These are phyloP conservation scores for Vaccinium vitisidaea DNA, from an alignment of 148 eudicot genomes.

Conservation along the genomic window DNA sequence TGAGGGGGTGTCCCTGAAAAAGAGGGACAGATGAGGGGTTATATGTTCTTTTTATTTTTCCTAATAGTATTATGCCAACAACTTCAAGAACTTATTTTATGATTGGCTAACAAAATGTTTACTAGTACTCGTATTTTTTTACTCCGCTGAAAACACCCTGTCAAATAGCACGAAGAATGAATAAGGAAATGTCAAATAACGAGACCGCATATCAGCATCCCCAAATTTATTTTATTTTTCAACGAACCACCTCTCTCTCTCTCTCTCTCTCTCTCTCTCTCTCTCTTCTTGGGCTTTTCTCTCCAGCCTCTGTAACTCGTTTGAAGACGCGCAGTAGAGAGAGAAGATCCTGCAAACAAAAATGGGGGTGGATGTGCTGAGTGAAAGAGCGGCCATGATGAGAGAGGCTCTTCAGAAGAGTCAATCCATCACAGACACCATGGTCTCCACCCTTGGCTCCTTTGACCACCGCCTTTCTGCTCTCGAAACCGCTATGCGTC, in stretches of 20 bases:
- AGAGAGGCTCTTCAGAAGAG: slow-evolving; percentile 58
- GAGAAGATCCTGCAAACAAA: not conserved
- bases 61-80: no score
- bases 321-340: not conserved
- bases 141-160: not conserved
- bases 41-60: no score
- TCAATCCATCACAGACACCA: slow-evolving; percentile 60
- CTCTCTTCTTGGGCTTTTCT: not conserved
- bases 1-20: no score
- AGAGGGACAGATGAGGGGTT: no score
- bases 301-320: not conserved
- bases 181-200: not conserved
- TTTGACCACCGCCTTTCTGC: slow-evolving; percentile 89
- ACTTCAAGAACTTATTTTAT: no score
- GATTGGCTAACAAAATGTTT: no score
- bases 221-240: not conserved
- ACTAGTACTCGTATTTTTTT: no score
- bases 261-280: not conserved
- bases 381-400: slow-evolving; percentile 52
- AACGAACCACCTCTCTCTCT: not conserved
- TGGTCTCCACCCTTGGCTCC: slow-evolving; percentile 76
- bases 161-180: not conserved
- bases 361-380: slow-evolving; percentile 46
- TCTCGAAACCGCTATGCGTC: slow-evolving; percentile 90
- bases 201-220: not conserved